These are phyloP conservation scores for Boletus mariae DNA, from an alignment of 1,284 basidiomycete genomes.

Conservation along the genomic window DNA sequence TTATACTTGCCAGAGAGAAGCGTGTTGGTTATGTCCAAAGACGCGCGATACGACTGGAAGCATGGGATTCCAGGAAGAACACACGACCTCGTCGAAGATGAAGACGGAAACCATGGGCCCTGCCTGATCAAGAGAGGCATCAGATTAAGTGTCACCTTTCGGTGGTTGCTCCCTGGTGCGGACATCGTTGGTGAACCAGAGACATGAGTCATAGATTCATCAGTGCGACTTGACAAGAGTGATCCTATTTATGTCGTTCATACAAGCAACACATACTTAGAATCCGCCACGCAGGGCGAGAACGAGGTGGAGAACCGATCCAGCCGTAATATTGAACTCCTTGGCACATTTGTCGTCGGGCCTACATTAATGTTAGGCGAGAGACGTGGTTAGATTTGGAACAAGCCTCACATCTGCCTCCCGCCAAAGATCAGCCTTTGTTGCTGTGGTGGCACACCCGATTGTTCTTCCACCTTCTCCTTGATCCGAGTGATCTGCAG, in stretches of 20 bases:
- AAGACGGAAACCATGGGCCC: slow-evolving; percentile 26
- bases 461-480: slow-evolving; percentile 55
- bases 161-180: slow-evolving; percentile 75
- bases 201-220: slow-evolving; percentile 11
- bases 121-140: slow-evolving; percentile 49
- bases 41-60: slow-evolving; percentile 69
- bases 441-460: background rate
- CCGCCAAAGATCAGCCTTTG: slow-evolving; percentile 66
- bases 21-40: slow-evolving; percentile 65
- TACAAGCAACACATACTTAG: slow-evolving; percentile 14
- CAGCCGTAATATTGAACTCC: slow-evolving; percentile 79
- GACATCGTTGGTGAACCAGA: slow-evolving; percentile 61
- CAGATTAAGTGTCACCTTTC: slow-evolving; percentile 73
- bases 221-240: slow-evolving; percentile 3
- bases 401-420: slow-evolving; percentile 82
- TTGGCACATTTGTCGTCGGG: slow-evolving; percentile 85
- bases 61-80: slow-evolving; percentile 59
- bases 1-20: slow-evolving; percentile 66
- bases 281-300: slow-evolving; percentile 85
- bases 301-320: slow-evolving; percentile 87
- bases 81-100: slow-evolving; percentile 44
- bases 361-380: slow-evolving; percentile 36
- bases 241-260: slow-evolving; percentile 21
- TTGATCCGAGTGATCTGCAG: slow-evolving; percentile 90
- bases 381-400: slow-evolving; percentile 1